Percentiles rank a stretch among this genome's conserved stretches.
These are phyloP conservation scores for Globisporangium ultimum DNA, from an alignment of 352 stramenopile species.

Conservation along the genomic window DNA sequence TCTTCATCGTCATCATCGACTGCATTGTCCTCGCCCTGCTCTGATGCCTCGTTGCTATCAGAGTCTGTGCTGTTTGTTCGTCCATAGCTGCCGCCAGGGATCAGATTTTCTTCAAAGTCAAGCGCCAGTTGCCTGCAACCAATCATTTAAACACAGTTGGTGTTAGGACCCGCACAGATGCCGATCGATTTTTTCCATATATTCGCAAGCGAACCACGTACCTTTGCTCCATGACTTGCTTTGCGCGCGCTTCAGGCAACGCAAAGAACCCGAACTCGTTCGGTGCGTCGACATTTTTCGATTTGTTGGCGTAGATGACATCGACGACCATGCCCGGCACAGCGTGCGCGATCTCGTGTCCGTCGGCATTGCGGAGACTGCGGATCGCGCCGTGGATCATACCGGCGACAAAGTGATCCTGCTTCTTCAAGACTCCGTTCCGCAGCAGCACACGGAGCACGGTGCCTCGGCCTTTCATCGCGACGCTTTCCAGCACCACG, in stretches of 20 bases:
- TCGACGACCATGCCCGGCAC: conserved; percentile 72
- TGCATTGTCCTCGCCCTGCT: neutral
- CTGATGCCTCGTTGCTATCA: neutral
- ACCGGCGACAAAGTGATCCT: conserved; percentile 80
- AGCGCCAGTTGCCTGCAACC: conserved; percentile 55
- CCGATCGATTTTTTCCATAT: neutral
- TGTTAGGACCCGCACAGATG: conserved; percentile 1
- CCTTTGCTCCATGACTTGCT: conserved; percentile 75
- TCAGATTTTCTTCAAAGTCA: conserved; percentile 61
- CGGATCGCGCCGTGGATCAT: conserved; percentile 84
- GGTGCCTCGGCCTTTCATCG: conserved; percentile 56
- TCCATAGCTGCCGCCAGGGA: conserved; percentile 28
- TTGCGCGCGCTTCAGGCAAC: conserved; percentile 49
- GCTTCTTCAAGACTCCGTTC: conserved; percentile 49
- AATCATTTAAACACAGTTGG: conserved; percentile 2
- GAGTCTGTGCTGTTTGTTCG: neutral
- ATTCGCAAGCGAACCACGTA: conserved; percentile 13
- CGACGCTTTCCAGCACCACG: conserved; percentile 73
- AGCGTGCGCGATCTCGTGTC: conserved; percentile 43
- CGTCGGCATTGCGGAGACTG: conserved; percentile 53
- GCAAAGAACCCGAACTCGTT: conserved; percentile 83
- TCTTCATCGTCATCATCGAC: conserved; percentile 16
- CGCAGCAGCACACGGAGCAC: conserved; percentile 75
- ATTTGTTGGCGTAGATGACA: conserved; percentile 80
- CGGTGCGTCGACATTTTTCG: conserved; percentile 76